These are phyloP conservation scores for Datisca glomerata DNA, from an alignment of 306 rosid genomes.

Conservation along the genomic window DNA sequence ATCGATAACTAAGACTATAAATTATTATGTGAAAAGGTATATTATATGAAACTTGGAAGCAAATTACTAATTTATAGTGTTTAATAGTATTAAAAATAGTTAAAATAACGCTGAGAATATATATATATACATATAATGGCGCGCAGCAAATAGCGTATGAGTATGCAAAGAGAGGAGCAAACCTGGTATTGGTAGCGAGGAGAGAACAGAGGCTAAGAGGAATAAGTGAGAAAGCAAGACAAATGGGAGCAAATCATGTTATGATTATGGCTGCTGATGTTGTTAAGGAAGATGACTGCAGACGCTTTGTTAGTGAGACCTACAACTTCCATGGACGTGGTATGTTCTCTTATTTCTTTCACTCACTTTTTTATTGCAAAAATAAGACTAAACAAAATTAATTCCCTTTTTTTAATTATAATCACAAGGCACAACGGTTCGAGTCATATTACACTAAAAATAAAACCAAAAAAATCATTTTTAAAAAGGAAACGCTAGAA, in stretches of 20 bases:
- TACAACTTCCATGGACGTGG: conserved; percentile 42
- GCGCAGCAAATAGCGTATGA: conserved; percentile 89
- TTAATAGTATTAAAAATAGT: too few species aligned
- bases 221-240: conserved; percentile 62
- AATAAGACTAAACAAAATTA: too few species aligned
- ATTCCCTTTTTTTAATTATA: too few species aligned
- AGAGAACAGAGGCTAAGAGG: conserved; percentile 49
- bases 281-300: conserved; percentile 82
- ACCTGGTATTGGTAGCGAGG: conserved; percentile 65
- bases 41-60: too few species aligned
- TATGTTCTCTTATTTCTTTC: conserved; percentile 6
- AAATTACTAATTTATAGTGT: too few species aligned
- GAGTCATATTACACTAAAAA: too few species aligned
- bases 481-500: background rate
- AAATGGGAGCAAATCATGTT: conserved; percentile 58
- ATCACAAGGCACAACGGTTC: too few species aligned
- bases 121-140: too few species aligned
- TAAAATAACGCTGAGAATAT: too few species aligned
- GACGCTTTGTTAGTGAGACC: conserved; percentile 53
- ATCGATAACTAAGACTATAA: too few species aligned
- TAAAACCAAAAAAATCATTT: background rate
- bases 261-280: conserved; percentile 73
- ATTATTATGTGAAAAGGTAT: too few species aligned
- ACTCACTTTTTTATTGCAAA: too few species aligned
- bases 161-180: conserved; percentile 66